Base-by-base conservation (phyloP, 306 rosid genomes). In the Lathyrus oleraceus region DNA sequence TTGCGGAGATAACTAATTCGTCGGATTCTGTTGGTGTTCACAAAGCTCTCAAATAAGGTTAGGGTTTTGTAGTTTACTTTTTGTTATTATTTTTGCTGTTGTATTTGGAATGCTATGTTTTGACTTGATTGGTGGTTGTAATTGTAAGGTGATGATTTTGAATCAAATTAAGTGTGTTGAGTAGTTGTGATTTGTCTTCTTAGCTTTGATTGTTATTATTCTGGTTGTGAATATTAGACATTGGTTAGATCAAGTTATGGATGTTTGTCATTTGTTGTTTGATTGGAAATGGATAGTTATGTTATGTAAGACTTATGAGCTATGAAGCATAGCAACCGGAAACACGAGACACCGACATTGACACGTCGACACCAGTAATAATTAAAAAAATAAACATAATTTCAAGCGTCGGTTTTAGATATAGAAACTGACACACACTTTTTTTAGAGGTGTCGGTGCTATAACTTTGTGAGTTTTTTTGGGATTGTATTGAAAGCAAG, bases 1-100 rank as follows among this genome's bases (percentile, higher is more conserved):
- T 73, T 6, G 20, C 70, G 7, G 75, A 72, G 36, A 59, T 16
- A 5, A 53, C 15, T 8, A 53, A 76, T 66, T 60, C 87, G n/a
- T 71, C 82, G 6, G 76, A 81, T 62, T 64, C 74, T 42, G 73
- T 79, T 65, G 47, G 59, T 0, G 82, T 73, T 10, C 82, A 27
- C 44, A 79, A 81, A 69, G 79, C 82, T 56, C 56, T 76, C 76
- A 70, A 84, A 60, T 81, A 76, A 79, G 74, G 76, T 79, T 48
- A 69, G 80, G 70, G 45, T 67, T 67, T 59, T 69, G 32, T 12
- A 19, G 8, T 7, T 54, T 23, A 4, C 14, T 69, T 56, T 14
- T 6, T 14, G 9, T 35, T 6, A 35, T 35, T 35, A 2, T 35
- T 35, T 35, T 35, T 35, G 39, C 10, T n/a, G 21, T 38, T 51